A percentile compares a stretch with the other conserved stretches of the same genome.
phyloP scores from a whole-genome alignment of 2,329 filamentous ascomycete genomes.

The Pyrenophora seminiperda region DNA sequence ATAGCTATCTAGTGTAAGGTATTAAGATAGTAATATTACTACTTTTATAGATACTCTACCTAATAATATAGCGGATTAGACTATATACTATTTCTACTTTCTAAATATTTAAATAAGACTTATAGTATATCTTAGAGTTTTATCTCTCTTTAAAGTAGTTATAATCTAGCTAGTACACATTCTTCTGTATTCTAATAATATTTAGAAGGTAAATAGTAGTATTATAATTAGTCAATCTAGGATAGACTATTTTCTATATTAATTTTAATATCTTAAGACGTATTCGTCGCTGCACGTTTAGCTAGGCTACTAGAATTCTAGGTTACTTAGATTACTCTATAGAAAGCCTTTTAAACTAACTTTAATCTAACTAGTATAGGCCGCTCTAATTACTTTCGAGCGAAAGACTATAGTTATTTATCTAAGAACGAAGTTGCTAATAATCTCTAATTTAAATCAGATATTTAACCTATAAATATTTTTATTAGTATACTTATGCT shows the following conservation, averaged over 20 bases:
- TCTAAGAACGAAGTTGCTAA: constrained; percentile 64
- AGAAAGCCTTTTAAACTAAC: constrained; percentile 65
- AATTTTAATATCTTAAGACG: constrained; percentile 65
- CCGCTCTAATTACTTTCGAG: constrained; percentile 56
- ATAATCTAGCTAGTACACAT: constrained; percentile 69
- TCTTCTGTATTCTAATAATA: constrained; percentile 59
- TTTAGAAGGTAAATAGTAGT: constrained; percentile 49
- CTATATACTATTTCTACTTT: constrained; percentile 68
- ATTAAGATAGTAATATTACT: constrained; percentile 74
- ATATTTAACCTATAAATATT: constrained; percentile 65
- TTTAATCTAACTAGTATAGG: constrained; percentile 62
- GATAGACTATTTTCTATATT: constrained; percentile 63
- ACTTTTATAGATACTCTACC: constrained; percentile 64
- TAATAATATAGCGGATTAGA: constrained; percentile 68
- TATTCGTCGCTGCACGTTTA: constrained; percentile 70
- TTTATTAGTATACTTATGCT: too few species aligned
- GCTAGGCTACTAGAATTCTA: constrained; percentile 34
- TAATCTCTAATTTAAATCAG: constrained; percentile 70
- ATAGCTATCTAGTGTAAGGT: constrained; percentile 65
- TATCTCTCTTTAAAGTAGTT: constrained; percentile 50
- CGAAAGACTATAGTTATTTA: constrained; percentile 61
- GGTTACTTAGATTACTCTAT: constrained; percentile 25
- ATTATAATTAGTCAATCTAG: constrained; percentile 58
- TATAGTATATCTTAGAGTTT: constrained; percentile 30
- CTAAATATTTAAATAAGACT: constrained; percentile 60